Conservation (phyloP, 768 basidiomycete genomes). For the Dictyophora rubrovolvata region DNA sequence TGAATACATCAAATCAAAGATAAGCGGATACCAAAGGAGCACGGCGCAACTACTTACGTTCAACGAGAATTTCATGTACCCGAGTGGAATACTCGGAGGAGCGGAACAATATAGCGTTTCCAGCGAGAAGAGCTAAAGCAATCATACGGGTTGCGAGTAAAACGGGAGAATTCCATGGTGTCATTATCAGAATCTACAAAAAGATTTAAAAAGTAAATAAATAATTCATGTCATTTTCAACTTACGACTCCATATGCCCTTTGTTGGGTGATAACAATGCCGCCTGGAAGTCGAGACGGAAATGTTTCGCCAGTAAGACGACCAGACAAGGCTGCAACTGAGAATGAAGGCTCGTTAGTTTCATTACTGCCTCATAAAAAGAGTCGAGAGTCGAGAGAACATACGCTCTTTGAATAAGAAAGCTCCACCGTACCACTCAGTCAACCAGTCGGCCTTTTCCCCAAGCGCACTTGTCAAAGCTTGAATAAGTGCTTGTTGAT, state of each 20-base stretch:
- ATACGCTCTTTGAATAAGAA: slow-evolving; percentile 17
- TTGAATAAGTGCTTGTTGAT: slow-evolving; percentile 24
- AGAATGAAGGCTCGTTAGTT: background rate
- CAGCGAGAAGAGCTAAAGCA: slow-evolving; percentile 38
- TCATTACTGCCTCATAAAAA: background rate
- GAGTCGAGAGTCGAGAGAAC: background rate
- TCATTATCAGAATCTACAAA: slow-evolving; percentile 36
- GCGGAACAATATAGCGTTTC: slow-evolving; percentile 47
- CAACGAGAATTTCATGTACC: slow-evolving; percentile 33
- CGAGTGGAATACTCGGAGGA: slow-evolving; percentile 41
- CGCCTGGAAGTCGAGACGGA: slow-evolving; percentile 33
- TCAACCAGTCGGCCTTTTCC: slow-evolving; percentile 26
- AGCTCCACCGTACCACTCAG: slow-evolving; percentile 19
- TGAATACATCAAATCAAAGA: background rate
- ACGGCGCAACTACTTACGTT: slow-evolving; percentile 12
- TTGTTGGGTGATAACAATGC: slow-evolving; percentile 32
- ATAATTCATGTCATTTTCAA: slow-evolving; percentile 5
- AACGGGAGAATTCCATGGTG: slow-evolving; percentile 41
- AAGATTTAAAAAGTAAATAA: background rate
- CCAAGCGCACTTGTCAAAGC: slow-evolving; percentile 20
- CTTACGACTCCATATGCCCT: slow-evolving; percentile 44
- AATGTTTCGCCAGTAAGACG: slow-evolving; percentile 34
- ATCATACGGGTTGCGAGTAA: slow-evolving; percentile 35
- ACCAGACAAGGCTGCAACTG: slow-evolving; percentile 24
- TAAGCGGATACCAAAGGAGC: background rate